Evolutionary conservation across 164 flowering plant genomes (phyloP).

Genomic region (Magnolia officinalis): DNA sequence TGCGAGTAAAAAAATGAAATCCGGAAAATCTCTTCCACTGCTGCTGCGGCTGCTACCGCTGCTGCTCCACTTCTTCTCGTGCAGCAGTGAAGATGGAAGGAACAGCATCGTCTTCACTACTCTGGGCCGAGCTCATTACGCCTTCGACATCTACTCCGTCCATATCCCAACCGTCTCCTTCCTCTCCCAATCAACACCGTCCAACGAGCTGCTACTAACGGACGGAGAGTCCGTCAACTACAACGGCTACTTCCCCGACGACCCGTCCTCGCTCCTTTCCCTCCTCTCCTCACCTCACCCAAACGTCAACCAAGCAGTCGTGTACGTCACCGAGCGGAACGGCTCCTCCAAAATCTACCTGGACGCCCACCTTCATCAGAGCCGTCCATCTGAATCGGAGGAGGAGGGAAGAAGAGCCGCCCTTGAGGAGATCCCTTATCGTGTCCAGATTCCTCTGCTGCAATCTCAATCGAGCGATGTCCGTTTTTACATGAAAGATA

Average conservation of each 20-base stretch:
- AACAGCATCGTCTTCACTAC: constrained; percentile 57
- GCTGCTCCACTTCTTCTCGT: not conserved
- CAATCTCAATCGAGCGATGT: constrained; percentile 6
- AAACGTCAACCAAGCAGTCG: constrained; percentile 2
- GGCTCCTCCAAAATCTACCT: constrained; percentile 50
- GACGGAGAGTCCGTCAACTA: constrained; percentile 65
- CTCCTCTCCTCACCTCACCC: constrained; percentile 14
- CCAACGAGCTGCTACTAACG: constrained; percentile 50
- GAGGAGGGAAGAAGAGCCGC: constrained; percentile 29
- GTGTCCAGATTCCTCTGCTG: constrained; percentile 43
- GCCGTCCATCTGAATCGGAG: not conserved
- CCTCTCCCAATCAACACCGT: not conserved
- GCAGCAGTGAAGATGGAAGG: not conserved
- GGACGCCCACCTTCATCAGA: constrained; percentile 24
- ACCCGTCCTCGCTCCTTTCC: constrained; percentile 21
- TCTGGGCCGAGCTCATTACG: constrained; percentile 48
- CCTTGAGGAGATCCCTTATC: constrained; percentile 16
- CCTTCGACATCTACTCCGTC: constrained; percentile 61
- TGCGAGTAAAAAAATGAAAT: not conserved
- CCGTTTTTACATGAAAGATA: constrained; percentile 57
- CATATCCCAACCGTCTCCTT: not conserved
- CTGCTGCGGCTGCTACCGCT: not conserved
- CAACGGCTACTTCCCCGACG: constrained; percentile 69
- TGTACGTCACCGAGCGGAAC: constrained; percentile 71
- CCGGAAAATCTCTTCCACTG: not conserved